Percentiles rank a stretch among this genome's conserved stretches.
These are phyloP conservation scores for Hypoxylon fragiforme DNA, from an alignment of 495 filamentous ascomycete species.

Conservation along the genomic window DNA sequence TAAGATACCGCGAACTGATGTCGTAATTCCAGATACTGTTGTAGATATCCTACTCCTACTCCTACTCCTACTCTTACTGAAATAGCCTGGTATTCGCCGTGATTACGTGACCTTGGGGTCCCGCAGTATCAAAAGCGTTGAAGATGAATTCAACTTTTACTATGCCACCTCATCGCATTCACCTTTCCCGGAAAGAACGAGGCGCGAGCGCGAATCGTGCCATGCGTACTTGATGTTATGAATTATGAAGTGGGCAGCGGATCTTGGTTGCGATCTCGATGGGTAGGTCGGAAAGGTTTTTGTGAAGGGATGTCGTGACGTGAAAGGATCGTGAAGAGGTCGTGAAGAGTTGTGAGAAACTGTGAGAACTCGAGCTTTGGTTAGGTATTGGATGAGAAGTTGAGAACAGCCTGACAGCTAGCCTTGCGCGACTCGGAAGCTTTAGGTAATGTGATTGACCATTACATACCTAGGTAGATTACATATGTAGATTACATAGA, in stretches of 20 bases:
- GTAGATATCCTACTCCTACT: constrained; percentile 7
- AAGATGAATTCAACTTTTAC: neutral
- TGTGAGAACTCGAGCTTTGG: neutral
- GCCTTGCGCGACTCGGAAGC: constrained; percentile 27
- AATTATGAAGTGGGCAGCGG: neutral
- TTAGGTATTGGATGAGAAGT: constrained; percentile 11
- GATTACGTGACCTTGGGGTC: constrained; percentile 11
- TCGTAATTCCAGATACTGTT: no score
- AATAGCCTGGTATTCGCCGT: constrained; percentile 22
- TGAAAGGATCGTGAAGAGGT: no score
- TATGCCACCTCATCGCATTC: constrained; percentile 27
- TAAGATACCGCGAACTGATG: no score
- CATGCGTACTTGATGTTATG: constrained; percentile 9
- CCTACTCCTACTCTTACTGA: neutral
- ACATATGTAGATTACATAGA: no score
- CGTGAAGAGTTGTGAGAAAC: no score
- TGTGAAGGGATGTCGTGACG: no score
- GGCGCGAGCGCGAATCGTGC: constrained; percentile 11
- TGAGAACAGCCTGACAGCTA: constrained; percentile 28
- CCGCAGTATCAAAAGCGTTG: constrained; percentile 4
- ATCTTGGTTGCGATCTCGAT: neutral
- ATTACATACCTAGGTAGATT: no score
- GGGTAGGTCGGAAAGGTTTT: no score
- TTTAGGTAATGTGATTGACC: constrained; percentile 26
- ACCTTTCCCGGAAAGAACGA: constrained; percentile 11